Percentiles rank a stretch among this genome's conserved stretches.
Conservation (phyloP, 805 yeast genomes). For the Candida xyloterini region DNA sequence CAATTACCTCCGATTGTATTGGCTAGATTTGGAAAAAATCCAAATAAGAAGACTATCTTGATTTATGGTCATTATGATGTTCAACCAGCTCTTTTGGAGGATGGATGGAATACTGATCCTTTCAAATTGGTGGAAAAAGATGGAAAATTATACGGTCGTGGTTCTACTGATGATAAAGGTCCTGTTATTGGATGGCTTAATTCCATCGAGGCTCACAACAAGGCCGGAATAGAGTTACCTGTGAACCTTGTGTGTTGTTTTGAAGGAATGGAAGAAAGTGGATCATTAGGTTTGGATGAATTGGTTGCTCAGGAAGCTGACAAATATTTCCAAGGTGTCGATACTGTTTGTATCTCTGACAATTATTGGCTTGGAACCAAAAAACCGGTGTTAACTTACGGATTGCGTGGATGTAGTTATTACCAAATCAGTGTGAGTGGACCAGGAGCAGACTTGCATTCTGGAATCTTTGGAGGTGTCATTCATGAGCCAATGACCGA, state of each 20-base stretch:
- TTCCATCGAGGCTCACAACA: constrained; percentile 84
- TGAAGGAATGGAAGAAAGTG: constrained; percentile 99
- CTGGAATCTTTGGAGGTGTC: constrained; percentile 96
- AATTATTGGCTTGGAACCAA: constrained; percentile 98
- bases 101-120: constrained; percentile 96
- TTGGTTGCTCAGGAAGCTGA: constrained; percentile 78
- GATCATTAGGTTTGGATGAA: constrained; percentile 86
- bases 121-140: constrained; percentile 70
- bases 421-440: constrained; percentile 81
- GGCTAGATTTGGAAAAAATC: constrained; percentile 80
- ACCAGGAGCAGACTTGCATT: constrained; percentile 95
- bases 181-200: constrained; percentile 98
- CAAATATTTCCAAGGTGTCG: constrained; percentile 79
- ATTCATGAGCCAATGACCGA: constrained; percentile 98
- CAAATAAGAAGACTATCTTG: constrained; percentile 80
- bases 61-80: constrained; percentile 98
- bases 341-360: constrained; percentile 93
- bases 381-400: constrained; percentile 96
- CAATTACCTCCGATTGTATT: constrained; percentile 93
- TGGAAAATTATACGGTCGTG: constrained; percentile 81
- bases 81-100: constrained; percentile 89
- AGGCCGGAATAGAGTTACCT: constrained; percentile 82
- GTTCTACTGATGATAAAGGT: constrained; percentile 97
- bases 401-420: constrained; percentile 94
- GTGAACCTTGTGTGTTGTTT: constrained; percentile 90